A percentile compares a stretch with the other conserved stretches of the same genome.
Evolutionary conservation across 2,329 filamentous ascomycete genomes (phyloP).

Genomic region (Calonectria montana): DNA sequence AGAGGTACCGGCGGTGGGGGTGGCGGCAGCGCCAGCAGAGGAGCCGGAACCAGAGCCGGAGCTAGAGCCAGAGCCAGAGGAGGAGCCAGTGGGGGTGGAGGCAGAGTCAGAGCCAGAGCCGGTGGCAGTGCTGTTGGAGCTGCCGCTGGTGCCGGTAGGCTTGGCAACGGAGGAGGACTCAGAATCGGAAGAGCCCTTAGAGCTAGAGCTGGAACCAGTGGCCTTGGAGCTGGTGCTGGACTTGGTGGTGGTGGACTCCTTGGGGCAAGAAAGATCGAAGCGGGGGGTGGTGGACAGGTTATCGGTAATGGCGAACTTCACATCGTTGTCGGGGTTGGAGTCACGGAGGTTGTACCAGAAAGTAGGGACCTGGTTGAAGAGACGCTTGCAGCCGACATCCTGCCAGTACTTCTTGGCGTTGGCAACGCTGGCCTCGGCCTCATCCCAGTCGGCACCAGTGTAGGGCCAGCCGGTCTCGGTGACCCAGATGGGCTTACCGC

Average conservation of each 20-base stretch:
- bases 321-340: slow-evolving; percentile 68
- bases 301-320: slow-evolving; percentile 68
- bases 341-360: slow-evolving; percentile 74
- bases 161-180: not conserved
- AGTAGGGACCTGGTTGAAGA: slow-evolving; percentile 65
- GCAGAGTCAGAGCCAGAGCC: slow-evolving; percentile 19
- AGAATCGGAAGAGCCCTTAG: not conserved
- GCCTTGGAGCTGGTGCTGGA: slow-evolving; percentile 26
- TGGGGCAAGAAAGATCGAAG: slow-evolving; percentile 65
- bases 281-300: slow-evolving; percentile 62
- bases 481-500: slow-evolving; percentile 68
- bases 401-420: slow-evolving; percentile 75
- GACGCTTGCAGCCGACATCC: slow-evolving; percentile 68
- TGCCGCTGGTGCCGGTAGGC: slow-evolving; percentile 16
- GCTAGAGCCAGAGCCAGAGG: slow-evolving; percentile 8
- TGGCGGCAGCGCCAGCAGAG: slow-evolving; percentile 19
- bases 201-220: slow-evolving; percentile 4
- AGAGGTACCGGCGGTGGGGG: slow-evolving; percentile 27
- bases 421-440: slow-evolving; percentile 63
- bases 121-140: slow-evolving; percentile 21
- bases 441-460: slow-evolving; percentile 63
- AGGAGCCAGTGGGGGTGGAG: slow-evolving; percentile 14
- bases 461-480: slow-evolving; percentile 76
- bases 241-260: slow-evolving; percentile 26
- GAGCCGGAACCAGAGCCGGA: slow-evolving; percentile 16